Base-by-base conservation (phyloP, 305 asterid genomes). In the Fraxinus baroniana region DNA sequence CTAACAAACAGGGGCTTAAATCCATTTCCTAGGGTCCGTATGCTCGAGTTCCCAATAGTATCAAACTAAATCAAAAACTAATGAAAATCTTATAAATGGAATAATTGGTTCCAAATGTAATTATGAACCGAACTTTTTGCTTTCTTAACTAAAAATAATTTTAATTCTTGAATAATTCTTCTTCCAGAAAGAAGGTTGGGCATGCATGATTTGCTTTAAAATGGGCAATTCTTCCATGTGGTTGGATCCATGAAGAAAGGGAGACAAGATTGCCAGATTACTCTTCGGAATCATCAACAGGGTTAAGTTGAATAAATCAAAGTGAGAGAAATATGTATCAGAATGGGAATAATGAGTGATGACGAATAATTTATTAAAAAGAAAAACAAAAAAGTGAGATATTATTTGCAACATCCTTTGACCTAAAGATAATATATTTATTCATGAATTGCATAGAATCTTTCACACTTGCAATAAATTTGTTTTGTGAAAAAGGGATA, bases 331-430 rank as follows among this genome's bases (percentile, higher is more conserved):
- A 66, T 62, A 7, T 62, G 72, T 57, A n/a, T 1, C 72, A 22
- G 32, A 20, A 20, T 26, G 73, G 73, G 35, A 66, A 66, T 66
- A 26, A 66, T 1, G n/a, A 24, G 35, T 24, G 73, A 26, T 3
- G 73, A 9, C 24, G 73, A 66, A 66, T 24, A 7, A 62, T 62
- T 44, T 60, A 52, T 12, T 12, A 13, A 46, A 52, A 52, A 52
- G 17, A 10, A 44, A 52, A 52, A 52, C 15, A 10, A 44, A 3
- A 30, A 3, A 30, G 12, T 12, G 17, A 3, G 20, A 5, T 7
- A 52, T 52, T 17, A 49, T 81, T 75, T 78, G 80, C 83, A 83
- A 46, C 76, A 74, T 78, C 84, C 74, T 74, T 80, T 80, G 86
- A 86, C 86, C 30, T 52, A 72, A 0, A 18, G 4, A 17, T 17